Percentiles rank a stretch among this genome's conserved stretches.
Evolutionary conservation across 1,284 basidiomycete species (phyloP).

Genomic region (Vanrija sp.): DNA sequence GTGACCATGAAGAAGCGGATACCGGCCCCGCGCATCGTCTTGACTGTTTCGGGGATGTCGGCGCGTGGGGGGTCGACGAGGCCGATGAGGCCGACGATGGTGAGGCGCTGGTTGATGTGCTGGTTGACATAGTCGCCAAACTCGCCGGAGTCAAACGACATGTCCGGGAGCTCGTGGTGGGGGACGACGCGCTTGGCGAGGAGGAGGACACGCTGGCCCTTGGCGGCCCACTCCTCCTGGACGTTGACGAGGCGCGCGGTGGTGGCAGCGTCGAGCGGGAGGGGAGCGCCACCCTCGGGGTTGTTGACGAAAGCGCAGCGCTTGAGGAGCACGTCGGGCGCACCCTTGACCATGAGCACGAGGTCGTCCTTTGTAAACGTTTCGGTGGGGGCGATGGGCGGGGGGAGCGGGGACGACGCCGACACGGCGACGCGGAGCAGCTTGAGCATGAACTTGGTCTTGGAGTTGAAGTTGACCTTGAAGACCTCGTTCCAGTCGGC

Average conservation of each 20-base stretch:
- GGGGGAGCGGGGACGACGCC: not conserved
- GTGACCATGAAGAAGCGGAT: conserved; percentile 68
- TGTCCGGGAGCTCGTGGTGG: conserved; percentile 10
- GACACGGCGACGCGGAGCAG: conserved; percentile 17
- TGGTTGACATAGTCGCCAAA: conserved; percentile 43
- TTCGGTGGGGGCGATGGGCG: conserved; percentile 11
- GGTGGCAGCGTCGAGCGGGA: conserved; percentile 42
- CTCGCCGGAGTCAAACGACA: conserved; percentile 43
- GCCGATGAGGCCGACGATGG: conserved; percentile 61
- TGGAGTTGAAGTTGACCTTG: conserved; percentile 59
- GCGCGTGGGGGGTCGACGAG: conserved; percentile 62
- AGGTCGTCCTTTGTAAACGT: conserved; percentile 23
- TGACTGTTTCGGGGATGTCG: conserved; percentile 58
- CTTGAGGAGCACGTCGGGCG: conserved; percentile 58
- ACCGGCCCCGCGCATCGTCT: conserved; percentile 58
- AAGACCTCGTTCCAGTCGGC: conserved; percentile 47
- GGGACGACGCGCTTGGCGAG: conserved; percentile 48
- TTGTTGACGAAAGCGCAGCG: conserved; percentile 51
- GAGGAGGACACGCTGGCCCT: conserved; percentile 61
- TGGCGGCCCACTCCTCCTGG: conserved; percentile 57
- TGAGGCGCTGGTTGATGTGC: conserved; percentile 50
- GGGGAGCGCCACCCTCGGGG: conserved; percentile 45
- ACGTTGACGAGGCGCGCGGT: conserved; percentile 42
- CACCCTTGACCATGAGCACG: conserved; percentile 57
- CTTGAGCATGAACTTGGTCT: conserved; percentile 65